Evolutionary conservation across 805 yeast species (phyloP).

Genomic region (Pichia scutulata): DNA sequence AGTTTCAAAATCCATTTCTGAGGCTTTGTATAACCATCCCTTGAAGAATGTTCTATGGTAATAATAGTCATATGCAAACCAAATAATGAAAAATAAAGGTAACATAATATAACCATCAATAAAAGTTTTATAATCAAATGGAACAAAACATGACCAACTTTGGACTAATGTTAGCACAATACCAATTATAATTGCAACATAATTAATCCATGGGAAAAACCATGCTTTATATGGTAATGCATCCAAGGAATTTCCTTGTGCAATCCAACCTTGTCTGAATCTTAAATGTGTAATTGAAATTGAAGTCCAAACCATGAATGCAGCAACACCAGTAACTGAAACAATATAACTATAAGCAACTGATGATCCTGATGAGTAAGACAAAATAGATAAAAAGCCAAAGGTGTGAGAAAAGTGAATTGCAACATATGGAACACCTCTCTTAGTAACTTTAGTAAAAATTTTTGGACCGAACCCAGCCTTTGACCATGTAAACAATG

Average conservation of each 20-base stretch:
- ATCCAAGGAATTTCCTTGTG: conserved; percentile 33
- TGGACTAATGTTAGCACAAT: conserved; percentile 50
- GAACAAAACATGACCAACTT: conserved; percentile 58
- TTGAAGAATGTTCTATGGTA: conserved; percentile 11
- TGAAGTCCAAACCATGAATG: conserved; percentile 61
- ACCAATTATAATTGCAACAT: conserved; percentile 42
- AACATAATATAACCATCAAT: conserved; percentile 57
- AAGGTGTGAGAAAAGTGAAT: conserved; percentile 45
- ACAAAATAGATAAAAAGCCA: conserved; percentile 51
- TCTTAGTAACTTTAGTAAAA: conserved; percentile 41
- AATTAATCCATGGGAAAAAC: conserved; percentile 46
- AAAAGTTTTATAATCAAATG: conserved; percentile 48
- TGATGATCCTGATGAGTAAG: conserved; percentile 51
- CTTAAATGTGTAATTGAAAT: conserved; percentile 50
- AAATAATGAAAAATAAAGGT: conserved; percentile 45
- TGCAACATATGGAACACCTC: conserved; percentile 61
- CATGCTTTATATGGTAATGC: conserved; percentile 48
- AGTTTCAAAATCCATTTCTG: conserved; percentile 42
- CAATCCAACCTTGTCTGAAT: conserved; percentile 42
- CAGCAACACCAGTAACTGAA: conserved; percentile 57
- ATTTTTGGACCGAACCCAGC: conserved; percentile 41
- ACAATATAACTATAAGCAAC: conserved; percentile 54
- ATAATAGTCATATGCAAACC: conserved; percentile 17
- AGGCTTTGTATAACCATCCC: conserved; percentile 28
- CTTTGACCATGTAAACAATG: conserved; percentile 55